Base-by-base conservation (phyloP, 1,139 yeast species). In the Lodderomyces theae region DNA sequence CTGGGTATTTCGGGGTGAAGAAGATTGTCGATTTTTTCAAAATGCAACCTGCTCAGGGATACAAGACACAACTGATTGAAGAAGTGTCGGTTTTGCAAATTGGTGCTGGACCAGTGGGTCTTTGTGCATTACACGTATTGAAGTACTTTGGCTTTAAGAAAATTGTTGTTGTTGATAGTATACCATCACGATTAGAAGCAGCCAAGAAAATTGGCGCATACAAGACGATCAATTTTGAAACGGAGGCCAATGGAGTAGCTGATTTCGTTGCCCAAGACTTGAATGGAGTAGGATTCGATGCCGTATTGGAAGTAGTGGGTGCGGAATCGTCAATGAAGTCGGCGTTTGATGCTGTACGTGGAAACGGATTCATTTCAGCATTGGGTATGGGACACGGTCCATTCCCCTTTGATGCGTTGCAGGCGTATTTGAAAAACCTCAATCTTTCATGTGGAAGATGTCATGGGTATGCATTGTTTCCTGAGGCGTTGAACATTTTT, bases 71-170 rank as follows among this genome's bases (percentile, higher is more conserved):
- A 33, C 44, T 47, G 2, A 46, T 71, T 23, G 56, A 59, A 37
- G 69, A 72, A 29, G 54, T 69, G 22, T 58, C 69, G 4, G 58
- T 78, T 3, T 59, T 79, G 32, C 83, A 79, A 47, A 53, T 80
- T 4, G 86, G 86, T 1, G 74, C 80, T 13, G 86, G 86, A 1
- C 86, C 86, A 0, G 86, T 80, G 2, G 84, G 83, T 0, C 63
- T 78, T 18, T 79, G 83, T 62, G 79, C 79, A 0, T 61, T 78
- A 37, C 59, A 69, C 21, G 63, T 75, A 0, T 68, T 79, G 38
- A 69, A 64, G 40, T 60, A 71, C 41, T 62, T 69, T 46, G 82
- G 81, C 5, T 68, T 76, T 50, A 53, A 57, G 33, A 64, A 65
- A 13, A 58, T 79, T 21, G 76, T 74, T 30, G 79, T 76, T 18